phyloP scores from a whole-genome alignment of 129 eudicot species.

The Mikania micrantha region DNA sequence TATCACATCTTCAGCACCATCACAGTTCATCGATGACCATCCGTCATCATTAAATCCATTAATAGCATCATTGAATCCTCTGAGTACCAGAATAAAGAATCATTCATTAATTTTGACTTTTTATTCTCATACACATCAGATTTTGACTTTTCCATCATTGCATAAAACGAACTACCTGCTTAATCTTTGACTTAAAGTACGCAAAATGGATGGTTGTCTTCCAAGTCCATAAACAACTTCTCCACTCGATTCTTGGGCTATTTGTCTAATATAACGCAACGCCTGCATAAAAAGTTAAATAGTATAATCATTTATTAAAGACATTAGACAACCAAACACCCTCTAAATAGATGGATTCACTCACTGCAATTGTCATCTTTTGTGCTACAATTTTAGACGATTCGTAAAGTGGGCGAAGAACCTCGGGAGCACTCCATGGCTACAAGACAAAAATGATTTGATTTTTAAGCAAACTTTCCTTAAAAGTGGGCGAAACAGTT shows the following conservation, averaged over 20 bases:
- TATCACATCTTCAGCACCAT: slow-evolving; percentile 83
- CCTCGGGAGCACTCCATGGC: slow-evolving; percentile 99
- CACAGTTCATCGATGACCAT: slow-evolving; percentile 81
- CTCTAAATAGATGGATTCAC: slow-evolving; percentile 4
- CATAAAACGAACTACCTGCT: slow-evolving; percentile 46
- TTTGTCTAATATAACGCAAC: slow-evolving; percentile 68
- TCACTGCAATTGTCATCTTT: slow-evolving; percentile 86
- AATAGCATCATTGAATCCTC: slow-evolving; percentile 95
- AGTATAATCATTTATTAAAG: not conserved
- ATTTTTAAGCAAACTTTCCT: not conserved
- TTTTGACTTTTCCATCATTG: not conserved
- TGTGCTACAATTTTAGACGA: slow-evolving; percentile 90
- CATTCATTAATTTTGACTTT: not conserved
- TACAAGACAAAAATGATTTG: slow-evolving; percentile 10
- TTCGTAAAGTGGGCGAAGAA: slow-evolving; percentile 91
- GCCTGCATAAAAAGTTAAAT: slow-evolving; percentile 37
- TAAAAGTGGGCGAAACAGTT: not conserved
- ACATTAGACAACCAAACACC: not conserved
- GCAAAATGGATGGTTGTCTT: slow-evolving; percentile 85
- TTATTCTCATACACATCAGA: not conserved
- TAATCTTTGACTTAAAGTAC: slow-evolving; percentile 83
- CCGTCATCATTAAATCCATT: slow-evolving; percentile 95
- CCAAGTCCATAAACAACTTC: slow-evolving; percentile 86
- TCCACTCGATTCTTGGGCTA: slow-evolving; percentile 87
- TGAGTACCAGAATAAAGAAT: slow-evolving; percentile 8